Evolutionary conservation across 306 rosid genomes (phyloP), one percentile per base, ranked within the genome.

Genomic region (Rosa multiflora): DNA sequence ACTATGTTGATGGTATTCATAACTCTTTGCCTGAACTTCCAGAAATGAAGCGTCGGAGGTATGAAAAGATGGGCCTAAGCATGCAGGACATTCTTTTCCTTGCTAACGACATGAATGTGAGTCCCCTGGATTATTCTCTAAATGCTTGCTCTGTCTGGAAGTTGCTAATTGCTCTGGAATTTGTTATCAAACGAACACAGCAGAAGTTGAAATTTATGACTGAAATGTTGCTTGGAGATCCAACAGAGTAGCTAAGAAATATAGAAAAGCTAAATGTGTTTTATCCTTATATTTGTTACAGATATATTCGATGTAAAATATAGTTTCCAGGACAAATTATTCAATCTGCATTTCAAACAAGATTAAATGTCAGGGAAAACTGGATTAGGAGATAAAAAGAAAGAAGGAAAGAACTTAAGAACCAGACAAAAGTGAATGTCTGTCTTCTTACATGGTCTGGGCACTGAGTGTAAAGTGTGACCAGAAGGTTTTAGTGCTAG

Each of bases 21-120:
- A 80, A 79, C 72, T 88, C 93, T 55, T 82, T 93, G 87, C 99
- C 99, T 39, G 99, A 95, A 83, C 96, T 91, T 88, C 99, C 98
- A 76, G 99, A 95, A 83, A 83, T 71, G 66, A 95, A 95, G 87
- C 91, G 97, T 56, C 85, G 96, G 87, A 86, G 97, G 84, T 93
- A 93, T 64, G 96, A 91, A 81, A 75, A 83, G 75, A 88, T 93
- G 93, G 98, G 97, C 71, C 83, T 95, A 76, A 90, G 98, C 91
- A 91, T 91, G 94, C 99, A 92, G 78, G 99, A 92, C 70, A 89
- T 92, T 79, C 88, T 95, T 87, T 91, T 95, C 88, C 97, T 95
- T 58, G 90, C 96, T 69, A 90, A 93, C 70, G 94, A 95, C 81
- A 78, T 88, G 49, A 85, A 87, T 82, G 99, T 93, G 82, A 91